phyloP scores from a whole-genome alignment of 139 green algal genomes.

The Chlorella sp. region DNA sequence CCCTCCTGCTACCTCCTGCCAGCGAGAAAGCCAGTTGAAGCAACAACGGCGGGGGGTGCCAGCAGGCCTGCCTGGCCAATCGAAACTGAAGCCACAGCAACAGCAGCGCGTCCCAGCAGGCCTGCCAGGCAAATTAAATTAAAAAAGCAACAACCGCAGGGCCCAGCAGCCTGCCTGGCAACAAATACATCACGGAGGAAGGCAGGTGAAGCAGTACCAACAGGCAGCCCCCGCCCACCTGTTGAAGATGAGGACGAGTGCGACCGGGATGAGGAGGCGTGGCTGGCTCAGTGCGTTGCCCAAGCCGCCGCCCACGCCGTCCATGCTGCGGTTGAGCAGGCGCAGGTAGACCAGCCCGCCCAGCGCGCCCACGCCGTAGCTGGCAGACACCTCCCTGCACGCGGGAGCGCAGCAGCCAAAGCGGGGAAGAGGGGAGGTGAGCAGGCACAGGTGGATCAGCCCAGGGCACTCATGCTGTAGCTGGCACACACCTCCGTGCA shows the following conservation, averaged over 20 bases:
- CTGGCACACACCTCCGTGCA: too few species aligned
- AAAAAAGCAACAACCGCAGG: too few species aligned
- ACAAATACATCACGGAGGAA: not conserved
- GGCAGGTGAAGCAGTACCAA: not conserved
- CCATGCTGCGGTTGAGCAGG: conserved; percentile 81
- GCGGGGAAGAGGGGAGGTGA: not conserved
- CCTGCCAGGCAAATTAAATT: too few species aligned
- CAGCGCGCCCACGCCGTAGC: conserved; percentile 84
- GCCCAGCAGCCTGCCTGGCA: not conserved
- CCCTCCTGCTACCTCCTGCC: too few species aligned
- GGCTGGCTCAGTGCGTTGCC: conserved; percentile 64
- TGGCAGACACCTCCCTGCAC: conserved; percentile 71
- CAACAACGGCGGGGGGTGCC: too few species aligned
- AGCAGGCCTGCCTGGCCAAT: too few species aligned
- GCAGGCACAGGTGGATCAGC: not conserved
- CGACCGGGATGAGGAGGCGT: conserved; percentile 90
- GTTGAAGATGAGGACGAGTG: conserved; percentile 88
- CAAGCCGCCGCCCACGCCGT: conserved; percentile 65
- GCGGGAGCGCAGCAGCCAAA: not conserved
- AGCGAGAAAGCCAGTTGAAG: too few species aligned
- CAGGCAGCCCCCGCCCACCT: conserved; percentile 47
- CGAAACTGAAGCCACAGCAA: too few species aligned
- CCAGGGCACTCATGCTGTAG: not conserved
- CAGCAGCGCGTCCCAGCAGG: too few species aligned
- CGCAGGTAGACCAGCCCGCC: conserved; percentile 87